Evolutionary conservation across 163 green algal species (phyloP).

Genomic region (Trebouxia gelatinosa): DNA sequence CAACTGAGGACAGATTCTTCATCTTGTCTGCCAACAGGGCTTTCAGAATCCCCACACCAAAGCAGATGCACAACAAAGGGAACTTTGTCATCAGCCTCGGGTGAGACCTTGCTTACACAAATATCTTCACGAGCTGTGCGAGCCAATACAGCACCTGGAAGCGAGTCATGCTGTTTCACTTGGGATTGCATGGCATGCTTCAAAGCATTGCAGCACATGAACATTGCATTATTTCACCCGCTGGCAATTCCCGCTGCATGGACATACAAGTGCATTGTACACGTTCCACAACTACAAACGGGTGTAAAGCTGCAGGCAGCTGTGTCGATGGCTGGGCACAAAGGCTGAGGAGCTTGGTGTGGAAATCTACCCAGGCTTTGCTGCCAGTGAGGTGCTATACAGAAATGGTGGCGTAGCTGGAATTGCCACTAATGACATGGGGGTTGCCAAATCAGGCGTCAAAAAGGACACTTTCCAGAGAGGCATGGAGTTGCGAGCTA

Average conservation of each 20-base stretch:
- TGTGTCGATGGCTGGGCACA: constrained; percentile 76
- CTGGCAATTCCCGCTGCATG: too few relatives aligned
- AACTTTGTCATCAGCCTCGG: constrained; percentile 89
- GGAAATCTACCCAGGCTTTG: constrained; percentile 89
- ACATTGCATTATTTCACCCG: too few relatives aligned
- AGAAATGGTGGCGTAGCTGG: constrained; percentile 57
- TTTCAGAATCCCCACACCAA: constrained; percentile 68
- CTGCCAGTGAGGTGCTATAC: constrained; percentile 63
- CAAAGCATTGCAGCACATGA: too few relatives aligned
- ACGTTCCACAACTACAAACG: too few relatives aligned
- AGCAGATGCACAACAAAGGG: constrained; percentile 80
- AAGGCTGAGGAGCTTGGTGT: constrained; percentile 84
- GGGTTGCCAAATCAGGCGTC: constrained; percentile 70
- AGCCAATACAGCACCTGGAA: too few relatives aligned
- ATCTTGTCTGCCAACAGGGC: constrained; percentile 56
- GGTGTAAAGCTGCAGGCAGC: constrained; percentile 65
- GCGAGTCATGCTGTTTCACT: too few relatives aligned
- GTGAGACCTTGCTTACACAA: too few relatives aligned
- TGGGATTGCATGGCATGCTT: too few relatives aligned
- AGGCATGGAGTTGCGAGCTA: constrained; percentile 77
- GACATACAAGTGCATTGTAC: too few relatives aligned
- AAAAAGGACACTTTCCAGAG: constrained; percentile 65
- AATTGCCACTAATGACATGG: constrained; percentile 78
- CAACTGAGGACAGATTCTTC: constrained; percentile 65
- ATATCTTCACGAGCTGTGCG: too few relatives aligned